Evolutionary conservation across 257 asterid species (phyloP).

Genomic region (Capsicum chinense): DNA sequence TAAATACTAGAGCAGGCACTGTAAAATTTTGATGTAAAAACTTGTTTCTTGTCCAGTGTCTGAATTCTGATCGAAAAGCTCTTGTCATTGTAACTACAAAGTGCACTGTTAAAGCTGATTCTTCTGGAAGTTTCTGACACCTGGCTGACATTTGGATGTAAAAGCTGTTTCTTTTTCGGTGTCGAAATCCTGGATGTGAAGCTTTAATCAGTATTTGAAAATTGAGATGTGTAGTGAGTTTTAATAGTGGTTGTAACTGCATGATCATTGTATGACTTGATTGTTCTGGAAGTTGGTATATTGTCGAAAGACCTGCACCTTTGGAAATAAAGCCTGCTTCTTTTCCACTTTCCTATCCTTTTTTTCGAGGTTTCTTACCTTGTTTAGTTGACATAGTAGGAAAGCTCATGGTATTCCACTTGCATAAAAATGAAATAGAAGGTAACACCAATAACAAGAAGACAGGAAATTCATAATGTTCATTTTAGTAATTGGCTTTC

Average conservation of each 20-base stretch:
- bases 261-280: background rate
- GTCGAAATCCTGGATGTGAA: background rate
- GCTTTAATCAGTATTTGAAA: background rate
- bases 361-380: background rate
- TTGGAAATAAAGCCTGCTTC: conserved; percentile 1
- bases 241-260: background rate
- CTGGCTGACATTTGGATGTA: conserved; percentile 1
- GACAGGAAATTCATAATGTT: background rate
- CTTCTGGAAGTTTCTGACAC: conserved; percentile 10
- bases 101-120: background rate
- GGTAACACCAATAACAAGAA: background rate
- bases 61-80: background rate
- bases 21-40: conserved; percentile 8
- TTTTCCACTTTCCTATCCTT: conserved; percentile 6
- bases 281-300: background rate
- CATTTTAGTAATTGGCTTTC: background rate
- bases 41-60: conserved; percentile 1
- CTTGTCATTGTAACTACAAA: background rate
- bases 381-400: conserved; percentile 4
- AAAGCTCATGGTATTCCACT: conserved; percentile 4
- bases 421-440: background rate
- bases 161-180: background rate
- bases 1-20: background rate
- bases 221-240: conserved; percentile 18
- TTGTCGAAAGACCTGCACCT: background rate